phyloP scores from a whole-genome alignment of 192 early-diverging fungal species.

The Cetraspora pellucida region DNA sequence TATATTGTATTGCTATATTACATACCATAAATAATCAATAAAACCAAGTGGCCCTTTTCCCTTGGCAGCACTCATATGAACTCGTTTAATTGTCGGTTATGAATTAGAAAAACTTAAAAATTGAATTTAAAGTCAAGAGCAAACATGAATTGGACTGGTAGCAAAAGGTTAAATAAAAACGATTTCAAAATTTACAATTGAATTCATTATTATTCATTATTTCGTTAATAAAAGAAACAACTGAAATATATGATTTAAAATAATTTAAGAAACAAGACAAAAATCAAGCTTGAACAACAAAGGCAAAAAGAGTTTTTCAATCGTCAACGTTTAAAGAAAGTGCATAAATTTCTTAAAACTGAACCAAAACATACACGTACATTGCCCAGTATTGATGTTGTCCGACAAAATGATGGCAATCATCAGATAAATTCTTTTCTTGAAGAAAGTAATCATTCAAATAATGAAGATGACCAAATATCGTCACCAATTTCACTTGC shows the following conservation, averaged over 20 bases:
- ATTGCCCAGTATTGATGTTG: slow-evolving; percentile 14
- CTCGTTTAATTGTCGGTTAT: no score
- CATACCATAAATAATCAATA: no score
- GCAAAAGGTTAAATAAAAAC: slow-evolving; percentile 11
- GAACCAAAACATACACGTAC: not conserved
- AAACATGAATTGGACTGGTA: slow-evolving; percentile 28
- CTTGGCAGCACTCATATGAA: no score
- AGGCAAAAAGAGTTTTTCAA: slow-evolving; percentile 27
- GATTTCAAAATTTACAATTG: no score
- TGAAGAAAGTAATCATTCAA: not conserved
- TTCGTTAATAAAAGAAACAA: not conserved
- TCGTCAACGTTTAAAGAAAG: slow-evolving; percentile 16
- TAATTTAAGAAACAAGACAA: slow-evolving; percentile 1
- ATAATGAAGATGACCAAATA: not conserved
- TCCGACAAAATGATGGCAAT: not conserved
- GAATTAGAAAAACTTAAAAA: no score
- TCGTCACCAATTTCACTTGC: not conserved
- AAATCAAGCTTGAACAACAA: slow-evolving; percentile 18
- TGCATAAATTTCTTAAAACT: not conserved
- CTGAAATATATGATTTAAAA: not conserved
- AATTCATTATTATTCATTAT: not conserved
- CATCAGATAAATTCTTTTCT: not conserved
- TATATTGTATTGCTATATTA: no score
- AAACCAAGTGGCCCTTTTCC: no score
- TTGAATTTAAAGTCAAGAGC: no score